Evolutionary conservation across 306 rosid genomes (phyloP).

Genomic region (Mimosa pudica): DNA sequence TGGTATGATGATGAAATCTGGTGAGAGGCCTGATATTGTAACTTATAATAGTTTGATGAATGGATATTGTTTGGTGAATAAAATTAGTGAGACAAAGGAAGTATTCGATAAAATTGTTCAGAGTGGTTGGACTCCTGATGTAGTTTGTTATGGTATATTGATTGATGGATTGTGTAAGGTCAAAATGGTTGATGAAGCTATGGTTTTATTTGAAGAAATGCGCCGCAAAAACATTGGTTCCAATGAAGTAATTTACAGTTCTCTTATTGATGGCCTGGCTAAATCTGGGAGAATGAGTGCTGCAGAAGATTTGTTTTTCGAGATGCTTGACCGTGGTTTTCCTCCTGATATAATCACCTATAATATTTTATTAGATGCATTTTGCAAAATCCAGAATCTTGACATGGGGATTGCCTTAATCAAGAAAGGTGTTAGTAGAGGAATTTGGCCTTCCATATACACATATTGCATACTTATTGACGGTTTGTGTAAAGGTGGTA

Average conservation of each 20-base stretch:
- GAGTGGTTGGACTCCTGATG: not conserved
- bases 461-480: not conserved
- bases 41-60: conserved; percentile 17
- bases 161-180: not conserved
- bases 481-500: conserved; percentile 12
- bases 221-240: not conserved
- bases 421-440: not conserved
- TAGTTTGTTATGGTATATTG: not conserved
- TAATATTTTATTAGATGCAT: conserved; percentile 1
- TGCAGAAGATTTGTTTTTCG: not conserved
- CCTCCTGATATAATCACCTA: not conserved
- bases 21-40: not conserved
- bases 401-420: not conserved
- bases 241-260: not conserved
- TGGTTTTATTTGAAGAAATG: not conserved
- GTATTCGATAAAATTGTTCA: not conserved
- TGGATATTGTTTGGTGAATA: conserved; percentile 28
- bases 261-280: not conserved
- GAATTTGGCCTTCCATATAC: not conserved
- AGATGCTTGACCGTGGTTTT: not conserved
- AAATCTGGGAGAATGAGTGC: not conserved
- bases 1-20: conserved; percentile 10
- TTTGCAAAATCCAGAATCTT: conserved; percentile 2
- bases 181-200: conserved; percentile 1
- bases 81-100: not conserved